Percentiles rank a stretch among this genome's conserved stretches.
phyloP scores from a whole-genome alignment of 2,329 filamentous ascomycete genomes.

The Colletotrichum eleusines region DNA sequence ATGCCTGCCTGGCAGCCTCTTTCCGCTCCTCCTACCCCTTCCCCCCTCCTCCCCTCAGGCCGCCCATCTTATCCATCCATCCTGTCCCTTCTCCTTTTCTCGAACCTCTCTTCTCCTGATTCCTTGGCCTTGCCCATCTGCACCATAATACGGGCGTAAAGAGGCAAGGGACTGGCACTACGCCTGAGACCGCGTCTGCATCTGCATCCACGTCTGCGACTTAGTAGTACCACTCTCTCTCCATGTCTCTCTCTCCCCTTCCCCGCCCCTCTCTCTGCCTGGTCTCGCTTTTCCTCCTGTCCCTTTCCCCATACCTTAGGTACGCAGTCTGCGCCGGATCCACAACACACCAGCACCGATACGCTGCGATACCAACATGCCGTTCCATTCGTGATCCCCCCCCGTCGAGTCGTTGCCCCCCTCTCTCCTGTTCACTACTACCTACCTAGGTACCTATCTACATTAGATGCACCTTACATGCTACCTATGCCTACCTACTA shows the following conservation, averaged over 20 bases:
- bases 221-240: background rate
- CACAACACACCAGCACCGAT: constrained; percentile 1
- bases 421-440: background rate
- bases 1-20: constrained; percentile 11
- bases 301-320: background rate
- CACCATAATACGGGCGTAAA: constrained; percentile 32
- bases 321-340: background rate
- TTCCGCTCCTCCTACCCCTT: background rate
- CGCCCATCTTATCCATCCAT: background rate
- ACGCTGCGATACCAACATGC: constrained; percentile 8
- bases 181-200: constrained; percentile 23
- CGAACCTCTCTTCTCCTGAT: background rate
- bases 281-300: constrained; percentile 3
- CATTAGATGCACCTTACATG: background rate
- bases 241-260: background rate
- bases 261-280: background rate
- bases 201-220: constrained; percentile 13
- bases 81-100: constrained; percentile 6
- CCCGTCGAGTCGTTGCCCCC: constrained; percentile 15
- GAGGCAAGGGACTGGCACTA: constrained; percentile 38
- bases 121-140: constrained; percentile 19
- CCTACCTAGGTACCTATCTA: background rate
- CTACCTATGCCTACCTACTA: background rate
- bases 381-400: constrained; percentile 20
- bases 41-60: background rate